Conservation (phyloP, 148 eudicot species). For the Simmondsia chinensis region DNA sequence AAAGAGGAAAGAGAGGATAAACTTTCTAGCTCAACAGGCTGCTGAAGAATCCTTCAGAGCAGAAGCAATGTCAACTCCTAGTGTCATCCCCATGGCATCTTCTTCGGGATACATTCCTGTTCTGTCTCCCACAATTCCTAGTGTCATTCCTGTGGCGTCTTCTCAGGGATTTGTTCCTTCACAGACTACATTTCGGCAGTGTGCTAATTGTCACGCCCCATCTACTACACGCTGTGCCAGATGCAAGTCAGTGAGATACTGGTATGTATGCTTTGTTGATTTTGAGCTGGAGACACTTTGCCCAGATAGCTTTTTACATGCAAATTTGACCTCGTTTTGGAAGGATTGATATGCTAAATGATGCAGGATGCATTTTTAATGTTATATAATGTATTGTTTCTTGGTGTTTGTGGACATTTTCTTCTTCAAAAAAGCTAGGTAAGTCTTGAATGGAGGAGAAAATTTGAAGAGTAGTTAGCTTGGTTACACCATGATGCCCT, state of each 20-base stretch:
- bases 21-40: slow-evolving; percentile 43
- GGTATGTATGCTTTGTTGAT: slow-evolving; percentile 33
- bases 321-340: too few relatives aligned
- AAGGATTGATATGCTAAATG: too few relatives aligned
- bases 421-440: too few relatives aligned
- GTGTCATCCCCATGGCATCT: slow-evolving; percentile 37
- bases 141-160: slow-evolving; percentile 33
- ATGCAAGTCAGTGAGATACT: slow-evolving; percentile 89
- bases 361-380: too few relatives aligned
- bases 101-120: neutral
- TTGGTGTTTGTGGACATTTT: too few relatives aligned
- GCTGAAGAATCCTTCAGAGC: slow-evolving; percentile 48
- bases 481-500: too few relatives aligned
- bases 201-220: slow-evolving; percentile 72
- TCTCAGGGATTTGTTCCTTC: too few relatives aligned
- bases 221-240: slow-evolving; percentile 83
- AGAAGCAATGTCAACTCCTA: slow-evolving; percentile 52
- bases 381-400: too few relatives aligned
- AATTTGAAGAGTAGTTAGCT: too few relatives aligned
- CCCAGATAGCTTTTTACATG: too few relatives aligned
- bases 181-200: slow-evolving; percentile 40
- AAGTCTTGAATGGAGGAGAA: too few relatives aligned
- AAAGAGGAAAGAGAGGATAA: slow-evolving; percentile 51
- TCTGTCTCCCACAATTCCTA: slow-evolving; percentile 11
- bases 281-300: too few relatives aligned